Evolutionary conservation across 257 asterid genomes (phyloP), one percentile per base, ranked within the genome.

Genomic region (Solanum sitiens): DNA sequence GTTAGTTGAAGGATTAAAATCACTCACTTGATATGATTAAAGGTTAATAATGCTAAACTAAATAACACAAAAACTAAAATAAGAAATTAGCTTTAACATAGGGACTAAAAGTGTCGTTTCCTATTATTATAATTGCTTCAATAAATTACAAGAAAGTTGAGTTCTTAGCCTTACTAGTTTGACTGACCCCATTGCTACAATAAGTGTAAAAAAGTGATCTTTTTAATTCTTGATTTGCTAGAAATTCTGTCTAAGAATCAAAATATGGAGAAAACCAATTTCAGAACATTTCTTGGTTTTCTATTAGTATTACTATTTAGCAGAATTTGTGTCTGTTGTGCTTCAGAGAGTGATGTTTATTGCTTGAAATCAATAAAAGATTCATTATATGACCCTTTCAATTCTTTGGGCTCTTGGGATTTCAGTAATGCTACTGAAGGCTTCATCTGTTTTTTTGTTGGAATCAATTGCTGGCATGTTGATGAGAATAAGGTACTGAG

Each of bases 401-500:
- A 72, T 35, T 2, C 0, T 72, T 35, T 35, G 0, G 5, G 0
- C 9, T 0, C 3, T 18, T 72, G 80, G 80, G 3, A 18, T 9
- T 72, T 72, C 79, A 72, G 4, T 25, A 9, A 72, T 72, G 0
- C 15, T 18, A 72, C 79, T 7, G 15, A 33, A 72, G 79, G 39
- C 42, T 39, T 45, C 53, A 44, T 44, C 13, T 10, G 47, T 10
- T 0, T 0, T 0, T 42, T 42, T 42, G 47, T 10, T 10, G 47
- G 47, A 42, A 10, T 42, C 4, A 2, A 11, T 5, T 70, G 80
- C 4, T 72, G 80, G 80, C 25, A 72, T 4, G 0, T 2, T 35
- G 47, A 4, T 18, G 80, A 72, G 47, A 35, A 0, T 18, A 35
- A 20, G 80, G 8, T 72, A 72, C 1, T 72, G 27, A 35, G 7